These are phyloP conservation scores for Geosmithia putterillii DNA, from an alignment of 2,329 filamentous ascomycete genomes.

Conservation along the genomic window DNA sequence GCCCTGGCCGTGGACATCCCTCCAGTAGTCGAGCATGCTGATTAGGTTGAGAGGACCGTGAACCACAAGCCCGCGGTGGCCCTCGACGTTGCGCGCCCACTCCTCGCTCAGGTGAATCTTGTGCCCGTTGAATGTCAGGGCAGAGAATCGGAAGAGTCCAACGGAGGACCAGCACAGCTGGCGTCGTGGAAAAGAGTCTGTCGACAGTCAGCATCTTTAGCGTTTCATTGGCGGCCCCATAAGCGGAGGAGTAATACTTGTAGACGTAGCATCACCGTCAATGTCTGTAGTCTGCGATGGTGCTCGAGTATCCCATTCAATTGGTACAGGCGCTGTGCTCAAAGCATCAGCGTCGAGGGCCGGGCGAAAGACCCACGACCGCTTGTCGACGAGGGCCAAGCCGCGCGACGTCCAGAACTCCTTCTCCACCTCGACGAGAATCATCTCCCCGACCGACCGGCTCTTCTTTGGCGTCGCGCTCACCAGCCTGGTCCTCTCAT, in stretches of 20 bases:
- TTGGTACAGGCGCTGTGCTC: constrained; percentile 8
- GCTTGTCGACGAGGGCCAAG: constrained; percentile 38
- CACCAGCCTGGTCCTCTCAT: constrained; percentile 42
- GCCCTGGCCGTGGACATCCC: constrained; percentile 31
- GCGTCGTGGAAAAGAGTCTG: constrained; percentile 8
- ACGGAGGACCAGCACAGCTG: constrained; percentile 30
- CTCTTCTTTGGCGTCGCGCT: constrained; percentile 42
- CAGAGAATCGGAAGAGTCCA: constrained; percentile 68
- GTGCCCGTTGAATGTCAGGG: constrained; percentile 77
- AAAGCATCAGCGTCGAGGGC: constrained; percentile 11
- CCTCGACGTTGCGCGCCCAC: constrained; percentile 54
- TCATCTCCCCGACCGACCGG: constrained; percentile 44
- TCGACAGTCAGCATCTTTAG: neutral
- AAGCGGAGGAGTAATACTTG: no score
- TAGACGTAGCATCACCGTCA: neutral
- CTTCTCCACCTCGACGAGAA: constrained; percentile 53
- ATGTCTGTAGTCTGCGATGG: constrained; percentile 8
- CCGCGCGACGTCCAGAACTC: constrained; percentile 38
- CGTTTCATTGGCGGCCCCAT: no score
- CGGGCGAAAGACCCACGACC: constrained; percentile 36
- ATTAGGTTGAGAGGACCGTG: constrained; percentile 72
- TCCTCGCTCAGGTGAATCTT: constrained; percentile 67
- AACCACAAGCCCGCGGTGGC: constrained; percentile 60
- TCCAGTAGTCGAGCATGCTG: constrained; percentile 56
- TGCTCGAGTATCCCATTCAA: constrained; percentile 6